Evolutionary conservation across 495 filamentous ascomycete species (phyloP).

Genomic region (Echria macrotheca): DNA sequence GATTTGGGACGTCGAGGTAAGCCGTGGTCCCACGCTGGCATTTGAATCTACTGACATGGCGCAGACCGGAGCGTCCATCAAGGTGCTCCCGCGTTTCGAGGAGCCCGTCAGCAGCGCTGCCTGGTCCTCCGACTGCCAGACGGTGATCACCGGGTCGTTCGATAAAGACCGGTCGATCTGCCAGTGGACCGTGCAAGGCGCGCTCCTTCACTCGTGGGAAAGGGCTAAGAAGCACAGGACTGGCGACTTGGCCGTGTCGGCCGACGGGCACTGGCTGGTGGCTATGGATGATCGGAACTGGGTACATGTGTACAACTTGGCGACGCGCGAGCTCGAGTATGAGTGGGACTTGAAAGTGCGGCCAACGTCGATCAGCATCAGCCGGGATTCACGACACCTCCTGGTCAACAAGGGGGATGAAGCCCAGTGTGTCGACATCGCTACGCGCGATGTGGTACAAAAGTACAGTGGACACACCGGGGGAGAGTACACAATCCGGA

Average conservation of each 20-base stretch:
- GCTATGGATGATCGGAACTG: conserved; percentile 65
- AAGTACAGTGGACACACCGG: conserved; percentile 69
- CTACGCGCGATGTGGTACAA: conserved; percentile 64
- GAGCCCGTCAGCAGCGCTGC: conserved; percentile 80
- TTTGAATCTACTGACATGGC: conserved; percentile 8
- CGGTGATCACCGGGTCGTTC: conserved; percentile 76
- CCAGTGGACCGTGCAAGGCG: conserved; percentile 60
- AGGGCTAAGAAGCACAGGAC: conserved; percentile 70
- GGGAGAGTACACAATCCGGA: conserved; percentile 69
- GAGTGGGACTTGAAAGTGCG: conserved; percentile 60
- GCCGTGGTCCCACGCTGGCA: too few relatives aligned
- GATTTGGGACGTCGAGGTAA: conserved; percentile 74
- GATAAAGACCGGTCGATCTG: conserved; percentile 61
- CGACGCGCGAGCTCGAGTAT: conserved; percentile 65
- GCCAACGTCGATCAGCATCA: conserved; percentile 74
- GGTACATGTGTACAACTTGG: conserved; percentile 78
- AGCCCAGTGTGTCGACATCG: conserved; percentile 71
- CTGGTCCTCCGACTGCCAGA: conserved; percentile 75
- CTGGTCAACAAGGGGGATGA: conserved; percentile 77
- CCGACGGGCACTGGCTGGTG: conserved; percentile 71
- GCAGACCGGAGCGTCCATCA: conserved; percentile 65
- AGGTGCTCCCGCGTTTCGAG: conserved; percentile 59
- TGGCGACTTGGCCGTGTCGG: conserved; percentile 76
- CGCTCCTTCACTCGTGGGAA: conserved; percentile 54
- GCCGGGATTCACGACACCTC: conserved; percentile 67